Evolutionary conservation across 2,329 filamentous ascomycete species (phyloP), one percentile per base, ranked within the genome.

Genomic region (Cyphellophora europaea): DNA sequence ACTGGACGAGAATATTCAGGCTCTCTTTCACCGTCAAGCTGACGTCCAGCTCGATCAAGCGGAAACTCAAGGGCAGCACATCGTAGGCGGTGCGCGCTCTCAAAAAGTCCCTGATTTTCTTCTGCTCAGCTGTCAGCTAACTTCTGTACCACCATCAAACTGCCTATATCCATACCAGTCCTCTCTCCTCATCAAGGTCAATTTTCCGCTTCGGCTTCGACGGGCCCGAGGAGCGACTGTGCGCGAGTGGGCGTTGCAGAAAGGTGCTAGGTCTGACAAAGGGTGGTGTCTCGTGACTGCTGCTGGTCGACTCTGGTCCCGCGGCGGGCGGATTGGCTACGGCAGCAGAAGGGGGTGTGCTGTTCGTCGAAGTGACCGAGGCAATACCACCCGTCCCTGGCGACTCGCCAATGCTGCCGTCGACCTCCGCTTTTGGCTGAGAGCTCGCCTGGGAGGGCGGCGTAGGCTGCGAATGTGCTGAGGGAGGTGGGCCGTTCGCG

Each of bases 41-140:
- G 43, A 87, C 96, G 61, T 98, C 93, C 57, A 98, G 84, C 45
- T 95, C 77, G 54, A 98, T 93, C 36, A 98, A 77, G 45, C 91
- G 83, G 63, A 93, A 98, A 49, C 88, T 95, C 42, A 98, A 76
- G 12, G 91, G 91, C 31, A 98, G 72, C 48, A 98, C 91, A 65
- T 98, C 91, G 68, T 98, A 98, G 59, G 88, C 95, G 21, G 86
- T 96, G 55, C 91, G 82, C 50, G 93, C 82, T 62, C 88, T 93
- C 57, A 98, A 78, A 64, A 98, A 98, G 51, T 94, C 84, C 61
- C 91, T 83, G 52, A 96, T 88, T 44, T 83, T 81, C 67, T 80
- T 80, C 88, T 93, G 62, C 47, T 12, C 14, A 14, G 11, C 27
- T 15, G 18, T 46, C 28, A 42, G 34, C 27, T 4, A 8, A n/a